These are phyloP conservation scores for Plasmodium fragile DNA, from an alignment of 169 alveolate genomes.

Conservation along the genomic window DNA sequence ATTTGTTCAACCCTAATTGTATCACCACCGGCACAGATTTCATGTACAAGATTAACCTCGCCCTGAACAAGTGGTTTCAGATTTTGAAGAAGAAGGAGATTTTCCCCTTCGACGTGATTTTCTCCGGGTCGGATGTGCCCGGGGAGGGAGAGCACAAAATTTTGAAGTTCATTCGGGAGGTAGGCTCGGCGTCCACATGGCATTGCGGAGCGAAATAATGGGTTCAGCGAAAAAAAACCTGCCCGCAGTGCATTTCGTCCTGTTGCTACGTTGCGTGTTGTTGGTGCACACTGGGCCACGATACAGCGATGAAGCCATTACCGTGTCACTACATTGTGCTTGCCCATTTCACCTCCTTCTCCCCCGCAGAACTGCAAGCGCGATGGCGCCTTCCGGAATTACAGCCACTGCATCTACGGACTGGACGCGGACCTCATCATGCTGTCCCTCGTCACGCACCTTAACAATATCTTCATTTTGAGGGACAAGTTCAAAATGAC, in stretches of 20 bases:
- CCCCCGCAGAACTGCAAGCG: slow-evolving; percentile 37
- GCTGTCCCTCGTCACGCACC: slow-evolving; percentile 96
- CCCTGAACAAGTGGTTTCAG: slow-evolving; percentile 79
- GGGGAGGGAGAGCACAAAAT: slow-evolving; percentile 99
- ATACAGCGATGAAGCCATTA: background rate
- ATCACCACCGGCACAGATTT: slow-evolving; percentile 97
- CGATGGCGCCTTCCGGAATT: slow-evolving; percentile 37
- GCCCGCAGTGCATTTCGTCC: background rate
- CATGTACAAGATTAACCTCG: slow-evolving; percentile 87
- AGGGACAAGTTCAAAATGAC: slow-evolving; percentile 92
- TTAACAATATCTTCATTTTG: slow-evolving; percentile 92
- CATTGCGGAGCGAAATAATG: background rate
- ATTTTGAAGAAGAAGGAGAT: slow-evolving; percentile 85
- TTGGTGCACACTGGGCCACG: background rate
- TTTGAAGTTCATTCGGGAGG: slow-evolving; percentile 91
- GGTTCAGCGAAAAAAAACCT: background rate
- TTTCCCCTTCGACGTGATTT: slow-evolving; percentile 91
- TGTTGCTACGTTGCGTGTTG: too few relatives aligned
- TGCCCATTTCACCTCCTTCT: background rate
- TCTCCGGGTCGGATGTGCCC: slow-evolving; percentile 95
- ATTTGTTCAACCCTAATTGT: slow-evolving; percentile 89
- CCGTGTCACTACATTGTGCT: too few relatives aligned
- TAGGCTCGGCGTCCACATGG: background rate
- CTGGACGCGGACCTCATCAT: slow-evolving; percentile 97
- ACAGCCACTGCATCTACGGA: slow-evolving; percentile 96